A percentile compares a stretch with the other conserved stretches of the same genome.
Evolutionary conservation across 768 basidiomycete species (phyloP).

Genomic region (Leccinum incarnatum): DNA sequence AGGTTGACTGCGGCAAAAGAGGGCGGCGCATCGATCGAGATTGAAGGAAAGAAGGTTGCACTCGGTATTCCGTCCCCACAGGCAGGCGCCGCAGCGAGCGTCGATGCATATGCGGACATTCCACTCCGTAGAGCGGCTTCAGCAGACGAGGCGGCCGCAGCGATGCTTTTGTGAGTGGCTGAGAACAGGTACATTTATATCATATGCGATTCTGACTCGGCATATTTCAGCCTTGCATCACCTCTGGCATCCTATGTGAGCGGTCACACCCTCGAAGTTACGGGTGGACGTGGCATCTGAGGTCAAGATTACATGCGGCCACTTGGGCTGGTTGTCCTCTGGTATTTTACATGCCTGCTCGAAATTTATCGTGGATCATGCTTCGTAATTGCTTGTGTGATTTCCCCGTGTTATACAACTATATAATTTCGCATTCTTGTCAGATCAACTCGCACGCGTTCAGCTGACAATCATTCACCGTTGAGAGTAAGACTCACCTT

Average conservation of each 20-base stretch:
- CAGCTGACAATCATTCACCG: background rate
- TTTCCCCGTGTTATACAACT: background rate
- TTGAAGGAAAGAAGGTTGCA: conserved; percentile 80
- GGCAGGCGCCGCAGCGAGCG: conserved; percentile 37
- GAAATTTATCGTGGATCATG: background rate
- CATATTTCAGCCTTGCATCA: conserved; percentile 58
- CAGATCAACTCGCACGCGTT: background rate
- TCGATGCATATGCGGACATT: conserved; percentile 44
- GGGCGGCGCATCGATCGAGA: conserved; percentile 68
- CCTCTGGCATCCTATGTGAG: conserved; percentile 78
- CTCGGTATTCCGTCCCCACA: conserved; percentile 70
- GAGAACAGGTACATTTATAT: background rate
- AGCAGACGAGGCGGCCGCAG: conserved; percentile 74
- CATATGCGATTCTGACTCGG: conserved; percentile 4
- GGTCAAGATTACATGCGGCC: background rate
- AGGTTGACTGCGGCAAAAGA: conserved; percentile 82
- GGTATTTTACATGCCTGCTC: background rate
- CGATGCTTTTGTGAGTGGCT: conserved; percentile 68
- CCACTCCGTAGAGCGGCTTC: conserved; percentile 69
- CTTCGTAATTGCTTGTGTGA: background rate
- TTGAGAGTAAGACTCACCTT: background rate
- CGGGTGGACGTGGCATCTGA: conserved; percentile 76
- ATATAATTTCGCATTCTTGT: background rate
- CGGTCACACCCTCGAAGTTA: conserved; percentile 83
- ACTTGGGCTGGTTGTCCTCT: background rate